Percentiles rank a stretch among this genome's conserved stretches.
phyloP scores from a whole-genome alignment of 192 early-diverging fungal species.

The Linnemannia elongata region DNA sequence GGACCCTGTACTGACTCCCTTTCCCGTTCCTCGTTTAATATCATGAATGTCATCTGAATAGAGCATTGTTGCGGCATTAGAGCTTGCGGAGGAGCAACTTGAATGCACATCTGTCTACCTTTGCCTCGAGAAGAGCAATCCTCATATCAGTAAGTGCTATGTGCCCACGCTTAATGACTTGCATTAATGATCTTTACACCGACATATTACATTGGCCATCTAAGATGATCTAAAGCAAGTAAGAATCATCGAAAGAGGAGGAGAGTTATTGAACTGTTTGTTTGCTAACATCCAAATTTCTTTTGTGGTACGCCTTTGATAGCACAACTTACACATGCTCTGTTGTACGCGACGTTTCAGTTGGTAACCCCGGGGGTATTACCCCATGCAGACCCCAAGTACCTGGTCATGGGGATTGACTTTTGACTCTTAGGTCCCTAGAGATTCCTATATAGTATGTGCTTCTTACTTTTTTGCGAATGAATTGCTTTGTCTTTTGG shows the following conservation, averaged over 20 bases:
- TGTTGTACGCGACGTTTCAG: conserved; percentile 75
- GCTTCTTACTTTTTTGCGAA: not conserved
- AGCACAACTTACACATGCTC: conserved; percentile 65
- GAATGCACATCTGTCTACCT: conserved; percentile 33
- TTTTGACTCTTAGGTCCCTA: not conserved
- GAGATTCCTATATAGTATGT: not conserved
- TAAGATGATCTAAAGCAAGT: too few species aligned
- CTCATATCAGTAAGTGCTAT: conserved; percentile 26
- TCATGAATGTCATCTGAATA: not conserved
- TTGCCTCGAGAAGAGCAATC: conserved; percentile 49
- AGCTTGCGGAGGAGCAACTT: conserved; percentile 50
- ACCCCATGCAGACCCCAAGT: conserved; percentile 39
- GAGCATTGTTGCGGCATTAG: conserved; percentile 51
- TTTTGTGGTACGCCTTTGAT: not conserved
- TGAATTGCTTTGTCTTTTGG: not conserved
- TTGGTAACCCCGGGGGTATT: conserved; percentile 61
- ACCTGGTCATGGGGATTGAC: conserved; percentile 48
- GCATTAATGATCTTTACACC: not conserved
- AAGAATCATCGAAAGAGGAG: too few species aligned
- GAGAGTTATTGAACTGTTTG: too few species aligned
- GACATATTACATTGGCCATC: not conserved
- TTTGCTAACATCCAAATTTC: not conserved
- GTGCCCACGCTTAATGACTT: not conserved
- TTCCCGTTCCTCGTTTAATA: not conserved
- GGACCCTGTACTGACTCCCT: not conserved